Evolutionary conservation across 2,329 filamentous ascomycete species (phyloP).

Genomic region (Bipolaris zeicola): DNA sequence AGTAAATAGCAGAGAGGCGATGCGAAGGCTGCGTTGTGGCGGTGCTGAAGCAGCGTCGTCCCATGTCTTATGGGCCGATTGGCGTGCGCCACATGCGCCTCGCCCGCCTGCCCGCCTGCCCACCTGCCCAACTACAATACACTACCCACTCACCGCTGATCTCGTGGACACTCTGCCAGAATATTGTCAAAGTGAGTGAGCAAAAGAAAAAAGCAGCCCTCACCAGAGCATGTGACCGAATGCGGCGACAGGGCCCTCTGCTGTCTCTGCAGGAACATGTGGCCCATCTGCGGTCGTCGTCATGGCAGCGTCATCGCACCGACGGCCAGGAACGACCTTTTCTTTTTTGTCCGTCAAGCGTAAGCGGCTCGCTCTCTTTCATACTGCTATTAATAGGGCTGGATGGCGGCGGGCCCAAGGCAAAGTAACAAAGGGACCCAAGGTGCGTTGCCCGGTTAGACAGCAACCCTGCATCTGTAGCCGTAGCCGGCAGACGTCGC

Average conservation of each 20-base stretch:
- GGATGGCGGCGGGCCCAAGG: background rate
- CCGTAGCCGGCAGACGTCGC: conserved; percentile 6
- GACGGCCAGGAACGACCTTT: background rate
- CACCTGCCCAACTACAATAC: no score
- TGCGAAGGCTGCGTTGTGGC: conserved; percentile 18
- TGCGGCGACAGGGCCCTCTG: background rate
- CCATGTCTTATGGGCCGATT: background rate
- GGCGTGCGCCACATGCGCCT: no score
- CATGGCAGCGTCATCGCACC: background rate
- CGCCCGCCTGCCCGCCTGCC: no score
- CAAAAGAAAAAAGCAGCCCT: background rate
- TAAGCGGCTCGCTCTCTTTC: background rate
- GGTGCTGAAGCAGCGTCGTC: background rate
- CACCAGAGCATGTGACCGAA: background rate
- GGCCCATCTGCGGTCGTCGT: background rate
- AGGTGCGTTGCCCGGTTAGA: conserved; percentile 10
- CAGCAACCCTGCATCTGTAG: conserved; percentile 8
- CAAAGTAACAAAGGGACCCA: background rate
- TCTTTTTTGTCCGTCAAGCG: background rate
- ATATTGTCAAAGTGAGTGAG: background rate
- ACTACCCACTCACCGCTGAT: no score
- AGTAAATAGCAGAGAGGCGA: conserved; percentile 28
- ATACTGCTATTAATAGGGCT: conserved; percentile 14
- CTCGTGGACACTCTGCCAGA: no score
- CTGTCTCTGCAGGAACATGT: background rate